A percentile compares a stretch with the other conserved stretches of the same genome.
These are phyloP conservation scores for Suillus variegatus DNA, from an alignment of 768 basidiomycete species.

Conservation along the genomic window DNA sequence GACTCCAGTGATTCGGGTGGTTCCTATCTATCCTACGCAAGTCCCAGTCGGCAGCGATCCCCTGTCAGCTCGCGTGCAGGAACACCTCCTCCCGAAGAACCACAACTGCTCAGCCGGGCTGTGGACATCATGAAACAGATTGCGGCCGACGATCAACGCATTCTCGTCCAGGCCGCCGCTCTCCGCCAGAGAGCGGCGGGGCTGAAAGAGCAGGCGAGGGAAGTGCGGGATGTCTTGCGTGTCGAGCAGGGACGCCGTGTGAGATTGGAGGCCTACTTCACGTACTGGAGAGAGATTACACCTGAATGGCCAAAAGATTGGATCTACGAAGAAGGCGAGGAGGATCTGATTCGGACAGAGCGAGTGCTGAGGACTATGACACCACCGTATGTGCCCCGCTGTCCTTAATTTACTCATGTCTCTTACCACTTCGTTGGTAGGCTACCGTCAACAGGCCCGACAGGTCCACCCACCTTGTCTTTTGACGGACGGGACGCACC, in stretches of 20 bases:
- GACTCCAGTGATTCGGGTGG: conserved; percentile 24
- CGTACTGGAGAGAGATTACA: conserved; percentile 29
- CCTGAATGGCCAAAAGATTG: conserved; percentile 26
- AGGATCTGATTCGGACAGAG: not conserved
- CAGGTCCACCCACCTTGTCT: not conserved
- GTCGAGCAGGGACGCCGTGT: conserved; percentile 26
- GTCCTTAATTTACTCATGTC: not conserved
- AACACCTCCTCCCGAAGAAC: conserved; percentile 22
- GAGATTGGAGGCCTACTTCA: conserved; percentile 29
- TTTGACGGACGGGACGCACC: not conserved
- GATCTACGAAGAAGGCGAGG: conserved; percentile 18
- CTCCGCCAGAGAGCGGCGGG: conserved; percentile 20
- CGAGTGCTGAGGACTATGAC: not conserved
- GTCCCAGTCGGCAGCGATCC: conserved; percentile 17
- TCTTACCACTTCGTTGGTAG: not conserved
- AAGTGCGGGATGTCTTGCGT: conserved; percentile 23
- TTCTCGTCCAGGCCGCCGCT: conserved; percentile 14
- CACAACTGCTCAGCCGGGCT: conserved; percentile 20
- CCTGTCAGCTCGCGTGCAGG: conserved; percentile 25
- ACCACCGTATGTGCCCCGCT: not conserved
- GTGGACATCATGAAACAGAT: conserved; percentile 30
- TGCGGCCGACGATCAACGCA: conserved; percentile 17
- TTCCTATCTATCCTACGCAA: conserved; percentile 25
- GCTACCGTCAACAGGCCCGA: not conserved
- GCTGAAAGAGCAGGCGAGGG: conserved; percentile 21